Conservation (phyloP, 257 asterid genomes). For the Nicotiana noctiflora region DNA sequence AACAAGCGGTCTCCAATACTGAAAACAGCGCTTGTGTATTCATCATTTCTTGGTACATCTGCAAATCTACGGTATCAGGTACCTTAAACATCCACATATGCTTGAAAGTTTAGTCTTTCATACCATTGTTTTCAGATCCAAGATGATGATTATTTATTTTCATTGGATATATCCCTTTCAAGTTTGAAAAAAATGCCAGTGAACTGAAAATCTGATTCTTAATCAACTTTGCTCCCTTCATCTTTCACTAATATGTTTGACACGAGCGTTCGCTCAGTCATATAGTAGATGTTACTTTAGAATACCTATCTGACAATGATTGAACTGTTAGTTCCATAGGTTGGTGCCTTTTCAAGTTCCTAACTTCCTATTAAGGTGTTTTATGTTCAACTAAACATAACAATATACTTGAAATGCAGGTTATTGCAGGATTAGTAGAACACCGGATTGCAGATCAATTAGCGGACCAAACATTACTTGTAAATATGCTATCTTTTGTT, state of each 20-base stretch:
- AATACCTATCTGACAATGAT: background rate
- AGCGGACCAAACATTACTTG: slow-evolving; percentile 61
- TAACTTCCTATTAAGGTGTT: background rate
- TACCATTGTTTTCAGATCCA: background rate
- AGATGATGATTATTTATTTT: background rate
- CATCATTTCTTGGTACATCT: slow-evolving; percentile 74
- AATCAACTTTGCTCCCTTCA: background rate
- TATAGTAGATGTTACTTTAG: background rate
- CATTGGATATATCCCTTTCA: background rate
- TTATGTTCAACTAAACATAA: background rate
- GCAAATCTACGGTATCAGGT: slow-evolving; percentile 96
- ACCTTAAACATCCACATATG: slow-evolving; percentile 7
- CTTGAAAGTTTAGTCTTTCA: background rate
- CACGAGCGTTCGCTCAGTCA: background rate
- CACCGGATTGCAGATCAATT: slow-evolving; percentile 80
- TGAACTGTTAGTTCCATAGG: background rate
- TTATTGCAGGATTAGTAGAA: slow-evolving; percentile 83
- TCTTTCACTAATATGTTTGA: background rate
- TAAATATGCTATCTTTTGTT: slow-evolving; percentile 76
- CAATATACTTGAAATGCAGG: slow-evolving; percentile 28
- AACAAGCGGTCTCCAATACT: slow-evolving; percentile 76
- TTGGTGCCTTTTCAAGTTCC: background rate
- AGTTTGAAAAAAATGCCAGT: background rate
- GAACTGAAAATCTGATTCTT: background rate
- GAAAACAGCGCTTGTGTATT: slow-evolving; percentile 77